Percentiles rank a stretch among this genome's conserved stretches.
Conservation (phyloP, 768 basidiomycete genomes). For the Trichaptum fuscoviolaceum region DNA sequence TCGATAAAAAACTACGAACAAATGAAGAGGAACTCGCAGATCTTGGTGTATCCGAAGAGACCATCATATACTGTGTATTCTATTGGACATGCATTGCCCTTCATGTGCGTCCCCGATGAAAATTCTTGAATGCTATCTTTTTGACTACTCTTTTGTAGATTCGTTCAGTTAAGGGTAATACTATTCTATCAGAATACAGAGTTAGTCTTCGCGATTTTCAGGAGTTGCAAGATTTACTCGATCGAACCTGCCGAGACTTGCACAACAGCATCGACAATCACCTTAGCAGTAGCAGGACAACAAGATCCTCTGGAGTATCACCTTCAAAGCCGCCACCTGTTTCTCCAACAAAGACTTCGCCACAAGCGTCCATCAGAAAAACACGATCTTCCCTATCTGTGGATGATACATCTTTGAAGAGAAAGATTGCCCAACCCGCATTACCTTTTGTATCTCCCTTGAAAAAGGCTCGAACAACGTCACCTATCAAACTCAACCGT, state of each 20-base stretch:
- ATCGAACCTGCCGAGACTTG: not conserved
- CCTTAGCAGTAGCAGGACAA: not conserved
- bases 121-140: not conserved
- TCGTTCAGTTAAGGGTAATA: constrained; percentile 8
- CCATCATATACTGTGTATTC: constrained; percentile 18
- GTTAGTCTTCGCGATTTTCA: not conserved
- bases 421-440: not conserved
- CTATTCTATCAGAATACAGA: not conserved
- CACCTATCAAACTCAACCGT: not conserved
- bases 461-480: not conserved
- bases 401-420: not conserved
- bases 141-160: constrained; percentile 5
- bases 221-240: not conserved
- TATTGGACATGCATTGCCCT: constrained; percentile 20
- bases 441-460: not conserved
- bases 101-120: constrained; percentile 7
- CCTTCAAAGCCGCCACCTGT: not conserved
- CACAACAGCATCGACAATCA: not conserved
- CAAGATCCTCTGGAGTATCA: not conserved
- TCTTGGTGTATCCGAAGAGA: constrained; percentile 12
- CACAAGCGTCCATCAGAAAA: not conserved
- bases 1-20: not conserved
- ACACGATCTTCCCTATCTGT: not conserved
- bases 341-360: no score
- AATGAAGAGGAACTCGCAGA: constrained; percentile 17